Conservation (phyloP, 345 rosid species). For the Lagerstroemia speciosa region DNA sequence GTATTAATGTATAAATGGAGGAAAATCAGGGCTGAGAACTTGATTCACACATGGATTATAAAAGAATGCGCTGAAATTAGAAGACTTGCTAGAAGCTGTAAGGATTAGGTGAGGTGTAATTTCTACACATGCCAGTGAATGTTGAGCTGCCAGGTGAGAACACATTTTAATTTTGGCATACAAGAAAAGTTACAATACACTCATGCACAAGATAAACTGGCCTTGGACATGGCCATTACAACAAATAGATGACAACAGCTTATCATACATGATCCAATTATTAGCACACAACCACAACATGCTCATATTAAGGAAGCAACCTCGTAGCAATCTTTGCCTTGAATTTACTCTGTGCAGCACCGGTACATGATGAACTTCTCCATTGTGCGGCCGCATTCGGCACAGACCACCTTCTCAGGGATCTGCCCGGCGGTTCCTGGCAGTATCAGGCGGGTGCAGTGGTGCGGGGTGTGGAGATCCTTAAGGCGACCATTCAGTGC, state of each 20-base stretch:
- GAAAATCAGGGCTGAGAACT: no score
- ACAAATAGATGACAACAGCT: neutral
- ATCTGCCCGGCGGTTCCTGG: conserved; percentile 31
- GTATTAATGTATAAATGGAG: no score
- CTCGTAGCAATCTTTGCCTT: neutral
- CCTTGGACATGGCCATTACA: neutral
- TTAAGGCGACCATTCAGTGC: conserved; percentile 30
- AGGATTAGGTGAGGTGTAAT: no score
- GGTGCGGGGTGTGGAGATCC: conserved; percentile 23
- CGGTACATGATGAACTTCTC: conserved; percentile 56
- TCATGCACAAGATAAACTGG: neutral
- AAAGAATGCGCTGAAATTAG: no score
- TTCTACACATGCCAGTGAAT: no score
- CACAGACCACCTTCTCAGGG: conserved; percentile 45
- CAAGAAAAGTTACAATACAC: no score
- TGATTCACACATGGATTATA: no score
- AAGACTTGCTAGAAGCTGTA: no score
- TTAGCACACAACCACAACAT: neutral
- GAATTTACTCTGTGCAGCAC: conserved; percentile 42
- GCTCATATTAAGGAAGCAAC: neutral
- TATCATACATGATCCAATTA: neutral
- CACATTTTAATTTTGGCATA: no score
- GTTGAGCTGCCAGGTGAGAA: no score
- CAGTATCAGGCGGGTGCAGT: conserved; percentile 47
- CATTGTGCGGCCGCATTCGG: conserved; percentile 44